phyloP scores from a whole-genome alignment of 75 land plant species.

The Pinus albicaulis region DNA sequence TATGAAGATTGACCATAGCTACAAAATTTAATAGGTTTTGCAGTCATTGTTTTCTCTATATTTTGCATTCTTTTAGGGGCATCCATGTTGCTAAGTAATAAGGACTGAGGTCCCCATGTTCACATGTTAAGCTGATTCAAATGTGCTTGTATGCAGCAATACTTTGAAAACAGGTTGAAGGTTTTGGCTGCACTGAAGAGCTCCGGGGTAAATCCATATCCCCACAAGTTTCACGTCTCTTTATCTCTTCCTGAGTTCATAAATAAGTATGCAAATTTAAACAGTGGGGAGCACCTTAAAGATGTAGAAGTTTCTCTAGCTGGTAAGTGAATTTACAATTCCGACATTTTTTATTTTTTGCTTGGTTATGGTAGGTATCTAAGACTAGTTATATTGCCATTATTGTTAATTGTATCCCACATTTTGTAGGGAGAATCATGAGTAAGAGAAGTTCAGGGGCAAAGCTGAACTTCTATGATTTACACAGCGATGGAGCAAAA shows the following conservation, averaged over 20 bases:
- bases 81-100: no score
- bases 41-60: no score
- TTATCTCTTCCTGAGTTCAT: conserved; percentile 52
- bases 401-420: not conserved
- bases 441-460: conserved; percentile 65
- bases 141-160: conserved; percentile 59
- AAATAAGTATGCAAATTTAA: conserved; percentile 37
- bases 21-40: no score
- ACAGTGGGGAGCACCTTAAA: conserved; percentile 50
- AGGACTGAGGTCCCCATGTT: no score
- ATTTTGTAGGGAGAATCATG: conserved; percentile 69
- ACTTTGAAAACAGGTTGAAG: conserved; percentile 67
- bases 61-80: no score
- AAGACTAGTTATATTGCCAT: not conserved
- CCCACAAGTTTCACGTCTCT: conserved; percentile 69
- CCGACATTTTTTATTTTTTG: not conserved
- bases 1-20: no score
- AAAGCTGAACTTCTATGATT: conserved; percentile 80
- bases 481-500: conserved; percentile 73
- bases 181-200: conserved; percentile 44
- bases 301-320: conserved; percentile 52
- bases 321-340: conserved; percentile 36
- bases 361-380: not conserved
- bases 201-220: conserved; percentile 67
- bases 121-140: no score